Percentiles rank a stretch among this genome's conserved stretches.
These are phyloP conservation scores for Xylaria arbuscula DNA, from an alignment of 2,329 filamentous ascomycete genomes.

Conservation along the genomic window DNA sequence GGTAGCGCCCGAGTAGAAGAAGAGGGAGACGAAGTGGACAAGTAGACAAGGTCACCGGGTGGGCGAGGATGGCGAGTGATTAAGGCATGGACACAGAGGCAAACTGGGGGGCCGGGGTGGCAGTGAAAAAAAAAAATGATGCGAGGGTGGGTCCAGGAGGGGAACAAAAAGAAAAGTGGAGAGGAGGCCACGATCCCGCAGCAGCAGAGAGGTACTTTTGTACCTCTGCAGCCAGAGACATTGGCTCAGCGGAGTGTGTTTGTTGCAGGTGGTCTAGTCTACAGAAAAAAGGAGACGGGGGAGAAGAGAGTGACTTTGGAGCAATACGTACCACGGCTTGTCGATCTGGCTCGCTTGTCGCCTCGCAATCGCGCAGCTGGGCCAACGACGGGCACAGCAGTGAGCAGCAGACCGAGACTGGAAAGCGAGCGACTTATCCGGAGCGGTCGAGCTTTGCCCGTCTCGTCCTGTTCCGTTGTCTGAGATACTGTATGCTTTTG, in stretches of 20 bases:
- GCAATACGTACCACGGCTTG: slow-evolving; percentile 28
- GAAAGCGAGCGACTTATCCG: slow-evolving; percentile 15
- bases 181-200: slow-evolving; percentile 8
- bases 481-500: slow-evolving; percentile 24
- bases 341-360: slow-evolving; percentile 16
- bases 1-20: slow-evolving; percentile 39
- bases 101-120: slow-evolving; percentile 31
- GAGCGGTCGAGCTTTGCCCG: slow-evolving; percentile 18
- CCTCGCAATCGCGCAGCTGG: slow-evolving; percentile 23
- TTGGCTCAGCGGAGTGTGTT: background rate
- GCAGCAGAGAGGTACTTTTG: background rate
- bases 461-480: slow-evolving; percentile 26
- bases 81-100: slow-evolving; percentile 35
- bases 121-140: slow-evolving; percentile 25
- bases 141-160: slow-evolving; percentile 11
- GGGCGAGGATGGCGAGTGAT: slow-evolving; percentile 35
- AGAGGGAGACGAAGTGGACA: slow-evolving; percentile 40
- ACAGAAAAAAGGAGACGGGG: slow-evolving; percentile 10
- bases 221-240: background rate
- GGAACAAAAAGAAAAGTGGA: slow-evolving; percentile 17
- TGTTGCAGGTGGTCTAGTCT: no score
- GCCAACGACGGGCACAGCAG: slow-evolving; percentile 7
- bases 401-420: slow-evolving; percentile 9
- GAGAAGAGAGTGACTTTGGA: slow-evolving; percentile 27
- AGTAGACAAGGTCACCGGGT: slow-evolving; percentile 39